Evolutionary conservation across 768 basidiomycete species (phyloP).

Genomic region (Ephemerocybe angulata): DNA sequence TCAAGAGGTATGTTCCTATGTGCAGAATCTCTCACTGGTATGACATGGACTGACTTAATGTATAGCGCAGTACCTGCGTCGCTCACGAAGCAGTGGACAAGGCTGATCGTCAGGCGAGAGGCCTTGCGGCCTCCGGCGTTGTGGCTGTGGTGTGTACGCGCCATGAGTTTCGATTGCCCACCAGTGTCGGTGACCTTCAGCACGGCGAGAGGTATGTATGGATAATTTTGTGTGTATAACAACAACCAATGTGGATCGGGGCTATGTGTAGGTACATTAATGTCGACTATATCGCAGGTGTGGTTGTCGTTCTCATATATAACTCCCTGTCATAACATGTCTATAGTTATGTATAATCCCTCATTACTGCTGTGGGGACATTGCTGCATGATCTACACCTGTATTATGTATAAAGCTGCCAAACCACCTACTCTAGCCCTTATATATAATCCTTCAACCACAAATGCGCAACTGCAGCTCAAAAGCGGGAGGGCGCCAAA

Average conservation of each 20-base stretch:
- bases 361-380: too few relatives aligned
- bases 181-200: slow-evolving; percentile 28
- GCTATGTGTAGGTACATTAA: slow-evolving; percentile 17
- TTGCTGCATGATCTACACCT: too few relatives aligned
- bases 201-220: slow-evolving; percentile 28
- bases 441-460: too few relatives aligned
- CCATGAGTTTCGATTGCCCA: slow-evolving; percentile 24
- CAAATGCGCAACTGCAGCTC: too few relatives aligned
- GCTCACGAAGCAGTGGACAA: slow-evolving; percentile 16
- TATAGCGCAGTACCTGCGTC: slow-evolving; percentile 16
- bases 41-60: not conserved
- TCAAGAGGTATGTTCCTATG: not conserved
- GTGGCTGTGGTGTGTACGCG: slow-evolving; percentile 21
- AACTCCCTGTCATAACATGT: too few relatives aligned
- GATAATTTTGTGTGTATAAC: not conserved
- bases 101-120: slow-evolving; percentile 10
- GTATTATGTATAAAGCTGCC: too few relatives aligned
- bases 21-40: not conserved
- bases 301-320: too few relatives aligned
- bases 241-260: not conserved
- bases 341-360: too few relatives aligned
- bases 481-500: too few relatives aligned
- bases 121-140: slow-evolving; percentile 20
- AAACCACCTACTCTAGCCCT: too few relatives aligned
- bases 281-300: too few relatives aligned